Evolutionary conservation across 2,329 filamentous ascomycete genomes (phyloP), one percentile per base, ranked within the genome.

Genomic region (Neobulgaria alba): DNA sequence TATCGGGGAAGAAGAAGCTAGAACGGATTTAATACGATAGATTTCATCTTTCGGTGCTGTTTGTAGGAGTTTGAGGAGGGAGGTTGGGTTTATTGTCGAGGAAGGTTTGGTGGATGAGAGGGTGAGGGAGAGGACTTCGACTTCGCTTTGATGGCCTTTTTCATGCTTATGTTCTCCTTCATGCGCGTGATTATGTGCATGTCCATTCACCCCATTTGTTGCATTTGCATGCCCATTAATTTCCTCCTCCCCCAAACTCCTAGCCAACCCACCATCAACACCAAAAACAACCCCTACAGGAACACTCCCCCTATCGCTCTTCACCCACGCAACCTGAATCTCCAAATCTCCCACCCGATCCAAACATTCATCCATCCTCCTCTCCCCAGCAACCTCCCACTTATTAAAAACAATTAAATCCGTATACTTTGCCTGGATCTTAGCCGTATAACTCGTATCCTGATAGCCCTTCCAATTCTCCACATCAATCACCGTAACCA

Each of bases 21-120:
- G 54, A 8, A 77, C 65, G 9, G 76, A 85, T 63, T 98, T 98
- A 61, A 98, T 96, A 41, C 92, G 79, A 65, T 96, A 98, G 8
- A 94, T 78, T 58, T 96, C 89, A 50, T 98, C 92, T 59, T 93
- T 95, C 1, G 88, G 84, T 0, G 90, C 84, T 0, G 76, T 64
- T 34, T 72, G 68, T 21, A 96, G 72, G 2, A 96, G 67, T 8
- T 67, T 66, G 42, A 79, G 69, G 5, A 95, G 71, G 48, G 82
- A 72, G 41, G 77, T 68, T 0, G 78, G 68, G 20, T 78, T 71
- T 17, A 77, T 66, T 12, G 64, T 60, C 1, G 62, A 62, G 29
- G n/a, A 26, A 8, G 15, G 8, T 5, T 51, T 49, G 12, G 61
- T 50, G 4, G 67, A 64, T 38, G 69, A 69, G 38, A 95, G 64